These are phyloP conservation scores for Cardamine resedifolia DNA, from an alignment of 345 rosid genomes.

Conservation along the genomic window DNA sequence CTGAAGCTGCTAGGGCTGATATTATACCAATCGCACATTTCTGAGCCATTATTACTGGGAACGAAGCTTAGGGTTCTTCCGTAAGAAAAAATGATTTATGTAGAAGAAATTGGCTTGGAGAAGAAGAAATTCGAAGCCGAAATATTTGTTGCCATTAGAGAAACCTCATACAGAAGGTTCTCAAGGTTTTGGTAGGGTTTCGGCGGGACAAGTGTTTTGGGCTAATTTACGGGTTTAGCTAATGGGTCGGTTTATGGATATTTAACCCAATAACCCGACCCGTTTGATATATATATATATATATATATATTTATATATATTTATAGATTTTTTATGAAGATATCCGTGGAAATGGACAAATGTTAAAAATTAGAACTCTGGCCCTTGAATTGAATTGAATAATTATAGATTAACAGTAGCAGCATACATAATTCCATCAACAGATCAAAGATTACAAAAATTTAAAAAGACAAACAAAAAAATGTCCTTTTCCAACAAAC, in stretches of 20 bases:
- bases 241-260: neutral
- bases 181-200: slow-evolving; percentile 60
- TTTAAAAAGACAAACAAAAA: slow-evolving; percentile 23
- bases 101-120: slow-evolving; percentile 36
- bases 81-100: neutral
- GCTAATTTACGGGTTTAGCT: slow-evolving; percentile 7
- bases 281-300: too few species aligned
- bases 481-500: slow-evolving; percentile 31
- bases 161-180: neutral
- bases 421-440: slow-evolving; percentile 17
- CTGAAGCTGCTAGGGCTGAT: slow-evolving; percentile 68
- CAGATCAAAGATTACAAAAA: slow-evolving; percentile 31
- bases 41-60: slow-evolving; percentile 54
- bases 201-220: slow-evolving; percentile 15
- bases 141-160: slow-evolving; percentile 27
- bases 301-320: too few species aligned
- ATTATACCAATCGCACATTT: slow-evolving; percentile 58
- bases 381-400: neutral
- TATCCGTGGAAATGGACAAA: neutral
- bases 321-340: too few species aligned
- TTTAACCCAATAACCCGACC: slow-evolving; percentile 21
- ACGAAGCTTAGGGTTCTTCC: neutral
- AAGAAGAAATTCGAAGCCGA: slow-evolving; percentile 37
- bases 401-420: slow-evolving; percentile 3
- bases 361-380: neutral